Evolutionary conservation across 495 filamentous ascomycete genomes (phyloP).

Genomic region (Podospora anserina): DNA sequence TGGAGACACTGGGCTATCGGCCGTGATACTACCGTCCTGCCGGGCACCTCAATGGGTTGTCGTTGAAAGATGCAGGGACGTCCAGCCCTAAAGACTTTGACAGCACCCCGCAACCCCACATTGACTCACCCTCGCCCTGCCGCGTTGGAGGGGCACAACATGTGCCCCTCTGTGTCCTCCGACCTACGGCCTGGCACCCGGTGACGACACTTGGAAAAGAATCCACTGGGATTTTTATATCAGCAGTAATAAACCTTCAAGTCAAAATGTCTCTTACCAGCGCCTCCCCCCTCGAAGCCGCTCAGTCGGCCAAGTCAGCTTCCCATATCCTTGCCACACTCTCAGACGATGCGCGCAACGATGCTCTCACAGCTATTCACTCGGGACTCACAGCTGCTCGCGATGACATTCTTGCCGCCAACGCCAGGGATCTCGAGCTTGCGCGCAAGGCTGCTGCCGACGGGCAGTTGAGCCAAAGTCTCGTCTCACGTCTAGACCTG

Average conservation of each 20-base stretch:
- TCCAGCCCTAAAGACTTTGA: not conserved
- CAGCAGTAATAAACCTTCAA: not conserved
- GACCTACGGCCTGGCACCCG: not conserved
- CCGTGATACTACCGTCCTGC: not conserved
- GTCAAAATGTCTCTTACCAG: constrained; percentile 70
- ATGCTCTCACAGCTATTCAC: constrained; percentile 80
- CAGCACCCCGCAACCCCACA: constrained; percentile 10
- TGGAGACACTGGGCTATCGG: not conserved
- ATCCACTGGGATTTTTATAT: constrained; percentile 3
- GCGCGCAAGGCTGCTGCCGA: constrained; percentile 68
- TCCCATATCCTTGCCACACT: constrained; percentile 68
- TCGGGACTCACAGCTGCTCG: constrained; percentile 62
- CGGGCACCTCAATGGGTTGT: not conserved
- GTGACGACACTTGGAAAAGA: constrained; percentile 1
- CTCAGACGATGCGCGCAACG: constrained; percentile 64
- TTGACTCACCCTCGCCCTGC: constrained; percentile 10
- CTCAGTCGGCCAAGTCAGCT: constrained; percentile 64
- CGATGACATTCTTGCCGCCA: constrained; percentile 77
- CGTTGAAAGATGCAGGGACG: constrained; percentile 2
- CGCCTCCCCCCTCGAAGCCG: constrained; percentile 62
- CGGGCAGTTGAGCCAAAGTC: constrained; percentile 74
- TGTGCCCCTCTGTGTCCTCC: not conserved
- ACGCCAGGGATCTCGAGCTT: constrained; percentile 71
- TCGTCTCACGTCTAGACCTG: constrained; percentile 88
- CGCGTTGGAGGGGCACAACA: not conserved